Evolutionary conservation across 1,284 basidiomycete genomes (phyloP), one percentile per base, ranked within the genome.

Genomic region (Spongispora temasekensis): DNA sequence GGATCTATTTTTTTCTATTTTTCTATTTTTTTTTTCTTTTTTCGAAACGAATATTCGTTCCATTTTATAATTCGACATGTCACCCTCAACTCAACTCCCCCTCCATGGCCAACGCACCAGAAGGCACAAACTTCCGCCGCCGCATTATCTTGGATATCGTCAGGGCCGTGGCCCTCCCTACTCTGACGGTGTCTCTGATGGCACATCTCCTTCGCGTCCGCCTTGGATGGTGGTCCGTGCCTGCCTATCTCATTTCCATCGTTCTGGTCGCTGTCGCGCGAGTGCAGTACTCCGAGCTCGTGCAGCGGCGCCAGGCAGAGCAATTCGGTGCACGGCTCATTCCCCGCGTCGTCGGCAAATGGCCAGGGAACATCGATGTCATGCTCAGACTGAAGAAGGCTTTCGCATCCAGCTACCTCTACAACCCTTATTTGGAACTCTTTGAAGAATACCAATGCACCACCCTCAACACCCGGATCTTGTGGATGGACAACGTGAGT

Each of bases 311-410:
- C 32, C 78, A 85, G 54, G 83, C 84, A 0, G 68, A 68, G 17
- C 75, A 77, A 27, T 70, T 86, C 27, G 81, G 81, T 10, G 85
- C 84, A 2, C 76, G 77, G 58, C 76, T 74, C 3, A 83, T 88
- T 53, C 83, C 84, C 4, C 75, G 79, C 28, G 83, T 89, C n/a
- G 74, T 80, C 23, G 89, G 89, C 7, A 84, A 81, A 75, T 89
- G 87, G 86, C 88, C 87, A 5, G 89, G 89, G 21, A 90, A 90
- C 68, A 76, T 90, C 63, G 89, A 91, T 69, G 70, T 91, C 40
- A 77, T 90, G 58, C 69, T 88, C 44, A 77, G 75, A 61, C 80
- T 88, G 76, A 77, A 82, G 67, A 77, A 77, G 27, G 80, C 82
- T 1, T 82, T 84, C 71, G 80, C 82, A 65, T 82, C 78, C 28